Evolutionary conservation across 208 protist species (phyloP), one percentile per base, ranked within the genome.

Genomic region (Lotmaria passim): DNA sequence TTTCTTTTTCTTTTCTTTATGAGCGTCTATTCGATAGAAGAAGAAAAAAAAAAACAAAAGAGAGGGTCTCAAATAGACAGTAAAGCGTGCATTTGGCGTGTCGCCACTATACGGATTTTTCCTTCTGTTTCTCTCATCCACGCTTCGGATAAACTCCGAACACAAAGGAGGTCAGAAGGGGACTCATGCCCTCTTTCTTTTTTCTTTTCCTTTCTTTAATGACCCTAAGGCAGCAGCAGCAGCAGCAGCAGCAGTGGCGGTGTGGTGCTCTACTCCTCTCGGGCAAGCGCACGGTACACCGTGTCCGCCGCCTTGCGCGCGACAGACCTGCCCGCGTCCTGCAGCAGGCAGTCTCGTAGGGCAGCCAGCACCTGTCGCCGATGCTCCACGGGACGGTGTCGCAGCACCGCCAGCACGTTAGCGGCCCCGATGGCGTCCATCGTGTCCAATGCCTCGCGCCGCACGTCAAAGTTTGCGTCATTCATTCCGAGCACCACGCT

Each of bases 321-420:
- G 28, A 75, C 69, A 2, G 60, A 59, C 19, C 81, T 70, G 3
- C 72, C 61, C 6, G 83, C 67, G 38, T 90, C 82, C 3, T 75
- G 82, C 46, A 93, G 63, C n/a, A 93, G 56, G 47, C 77, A 84
- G 57, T 93, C 83, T 5, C 82, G 70, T 43, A 93, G 73, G 23
- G 83, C 88, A 2, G 74, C 65, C 21, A 69, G 50, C 26, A 91
- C 81, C 56, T 90, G 82, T 31, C 75, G 60, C 12, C 61, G 77
- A 44, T 91, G 88, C 63, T 67, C 51, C 3, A 55, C 44, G 1
- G 88, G 85, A 28, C 88, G 67, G 19, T 70, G 67, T 0, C 57
- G 76, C 41, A 90, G 59, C 11, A 93, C 62, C 17, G 44, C 41
- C 26, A 89, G 62, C 31, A 87, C 69, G 15, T 46, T 39, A 0